A percentile compares a stretch with the other conserved stretches of the same genome.
Conservation (phyloP, 495 filamentous ascomycete genomes). For the Endocarpon pusillum region DNA sequence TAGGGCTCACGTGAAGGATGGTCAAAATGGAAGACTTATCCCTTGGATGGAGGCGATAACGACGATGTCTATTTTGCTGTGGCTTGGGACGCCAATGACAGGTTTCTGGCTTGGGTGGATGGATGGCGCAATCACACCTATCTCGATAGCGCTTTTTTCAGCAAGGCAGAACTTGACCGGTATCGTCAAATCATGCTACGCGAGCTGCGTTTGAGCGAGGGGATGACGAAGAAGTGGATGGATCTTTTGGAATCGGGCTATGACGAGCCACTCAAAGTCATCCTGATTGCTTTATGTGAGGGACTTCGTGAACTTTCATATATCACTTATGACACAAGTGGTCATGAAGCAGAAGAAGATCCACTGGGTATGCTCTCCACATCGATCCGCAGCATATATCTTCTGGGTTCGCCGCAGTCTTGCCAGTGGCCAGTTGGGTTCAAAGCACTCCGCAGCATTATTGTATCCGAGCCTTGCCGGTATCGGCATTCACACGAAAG, state of each 20-base stretch:
- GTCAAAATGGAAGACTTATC: too few relatives aligned
- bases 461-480: not conserved
- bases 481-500: not conserved
- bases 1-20: too few relatives aligned
- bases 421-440: not conserved
- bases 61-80: too few relatives aligned
- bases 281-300: not conserved
- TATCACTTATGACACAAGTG: not conserved
- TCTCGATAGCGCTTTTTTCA: not conserved
- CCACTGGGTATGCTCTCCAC: not conserved
- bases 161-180: not conserved
- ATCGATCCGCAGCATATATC: not conserved
- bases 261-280: conserved; percentile 1
- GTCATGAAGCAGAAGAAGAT: not conserved
- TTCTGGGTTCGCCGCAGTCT: not conserved
- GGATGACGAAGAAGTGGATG: not conserved
- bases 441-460: not conserved
- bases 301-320: not conserved
- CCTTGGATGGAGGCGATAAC: too few relatives aligned
- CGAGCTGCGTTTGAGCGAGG: not conserved
- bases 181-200: not conserved
- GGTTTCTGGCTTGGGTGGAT: too few relatives aligned
- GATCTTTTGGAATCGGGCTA: not conserved
- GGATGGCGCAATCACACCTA: not conserved
- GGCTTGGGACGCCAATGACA: too few relatives aligned